These are phyloP conservation scores for Heteromeles arbutifolia DNA, from an alignment of 306 rosid species.

Conservation along the genomic window DNA sequence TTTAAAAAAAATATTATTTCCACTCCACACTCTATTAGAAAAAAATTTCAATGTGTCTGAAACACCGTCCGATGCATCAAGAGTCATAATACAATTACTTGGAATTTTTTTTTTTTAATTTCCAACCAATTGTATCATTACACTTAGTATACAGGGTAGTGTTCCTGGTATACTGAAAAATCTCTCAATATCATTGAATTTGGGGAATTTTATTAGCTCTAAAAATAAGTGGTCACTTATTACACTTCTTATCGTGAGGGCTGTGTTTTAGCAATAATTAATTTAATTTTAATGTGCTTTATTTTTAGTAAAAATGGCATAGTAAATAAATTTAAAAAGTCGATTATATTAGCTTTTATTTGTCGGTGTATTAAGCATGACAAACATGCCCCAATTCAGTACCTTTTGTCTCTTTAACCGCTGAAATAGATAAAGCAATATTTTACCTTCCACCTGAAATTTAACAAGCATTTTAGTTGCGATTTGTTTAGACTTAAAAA, in stretches of 20 bases:
- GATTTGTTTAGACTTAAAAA: neutral
- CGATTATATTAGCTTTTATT: neutral
- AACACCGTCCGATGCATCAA: too few relatives aligned
- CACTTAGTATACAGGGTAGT: too few relatives aligned
- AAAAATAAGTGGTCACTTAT: neutral
- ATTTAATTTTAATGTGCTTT: neutral
- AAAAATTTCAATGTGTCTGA: too few relatives aligned
- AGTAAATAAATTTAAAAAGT: neutral
- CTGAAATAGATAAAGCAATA: neutral
- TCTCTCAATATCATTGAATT: too few relatives aligned
- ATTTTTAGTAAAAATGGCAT: neutral
- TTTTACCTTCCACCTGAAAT: neutral
- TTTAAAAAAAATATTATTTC: neutral
- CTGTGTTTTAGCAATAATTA: neutral
- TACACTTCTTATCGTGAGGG: neutral
- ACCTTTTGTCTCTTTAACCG: neutral
- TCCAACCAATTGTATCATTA: too few relatives aligned
- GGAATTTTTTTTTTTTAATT: too few relatives aligned
- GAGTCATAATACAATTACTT: too few relatives aligned
- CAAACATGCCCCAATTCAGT: neutral
- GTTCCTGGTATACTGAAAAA: too few relatives aligned
- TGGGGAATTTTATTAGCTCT: too few relatives aligned
- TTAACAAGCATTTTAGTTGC: neutral
- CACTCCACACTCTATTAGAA: neutral
- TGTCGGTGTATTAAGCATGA: neutral